A percentile compares a stretch with the other conserved stretches of the same genome.
Conservation (phyloP, 2,329 filamentous ascomycete genomes). For the Penicillium sp. region DNA sequence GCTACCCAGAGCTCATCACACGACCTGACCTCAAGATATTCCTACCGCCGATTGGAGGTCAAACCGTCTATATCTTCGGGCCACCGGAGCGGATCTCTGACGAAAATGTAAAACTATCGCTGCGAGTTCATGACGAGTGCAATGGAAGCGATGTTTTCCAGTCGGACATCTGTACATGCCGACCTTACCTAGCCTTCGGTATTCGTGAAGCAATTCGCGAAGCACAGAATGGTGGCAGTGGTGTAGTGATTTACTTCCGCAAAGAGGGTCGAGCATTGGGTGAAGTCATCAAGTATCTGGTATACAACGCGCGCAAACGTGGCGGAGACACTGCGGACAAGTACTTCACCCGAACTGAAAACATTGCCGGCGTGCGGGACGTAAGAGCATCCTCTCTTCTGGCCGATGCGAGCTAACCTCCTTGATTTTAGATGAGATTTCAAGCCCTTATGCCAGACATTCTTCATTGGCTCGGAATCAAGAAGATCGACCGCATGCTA, state of each 20-base stretch:
- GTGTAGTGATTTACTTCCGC: conserved; percentile 97
- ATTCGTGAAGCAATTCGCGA: conserved; percentile 98
- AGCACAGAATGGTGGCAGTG: conserved; percentile 88
- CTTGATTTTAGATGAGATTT: conserved; percentile 72
- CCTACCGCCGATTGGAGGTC: conserved; percentile 87
- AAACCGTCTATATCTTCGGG: conserved; percentile 97
- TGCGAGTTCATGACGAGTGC: conserved; percentile 85
- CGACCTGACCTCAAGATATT: conserved; percentile 93
- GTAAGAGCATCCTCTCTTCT: conserved; percentile 46
- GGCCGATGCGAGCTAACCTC: not conserved
- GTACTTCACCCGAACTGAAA: conserved; percentile 95
- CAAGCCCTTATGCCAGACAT: conserved; percentile 98
- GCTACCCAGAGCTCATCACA: conserved; percentile 95
- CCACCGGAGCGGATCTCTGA: conserved; percentile 93
- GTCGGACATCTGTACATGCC: conserved; percentile 94
- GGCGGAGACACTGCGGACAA: conserved; percentile 41
- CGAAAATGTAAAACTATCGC: conserved; percentile 72
- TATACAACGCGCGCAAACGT: conserved; percentile 56
- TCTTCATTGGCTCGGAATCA: conserved; percentile 95
- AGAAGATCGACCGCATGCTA: conserved; percentile 97
- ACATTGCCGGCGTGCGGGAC: conserved; percentile 90
- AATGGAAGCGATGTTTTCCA: conserved; percentile 98
- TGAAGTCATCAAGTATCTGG: conserved; percentile 86
- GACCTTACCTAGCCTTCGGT: conserved; percentile 90
- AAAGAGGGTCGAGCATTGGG: conserved; percentile 94